Base-by-base conservation (phyloP, 768 basidiomycete genomes). In the Rubroboletus satanas region DNA sequence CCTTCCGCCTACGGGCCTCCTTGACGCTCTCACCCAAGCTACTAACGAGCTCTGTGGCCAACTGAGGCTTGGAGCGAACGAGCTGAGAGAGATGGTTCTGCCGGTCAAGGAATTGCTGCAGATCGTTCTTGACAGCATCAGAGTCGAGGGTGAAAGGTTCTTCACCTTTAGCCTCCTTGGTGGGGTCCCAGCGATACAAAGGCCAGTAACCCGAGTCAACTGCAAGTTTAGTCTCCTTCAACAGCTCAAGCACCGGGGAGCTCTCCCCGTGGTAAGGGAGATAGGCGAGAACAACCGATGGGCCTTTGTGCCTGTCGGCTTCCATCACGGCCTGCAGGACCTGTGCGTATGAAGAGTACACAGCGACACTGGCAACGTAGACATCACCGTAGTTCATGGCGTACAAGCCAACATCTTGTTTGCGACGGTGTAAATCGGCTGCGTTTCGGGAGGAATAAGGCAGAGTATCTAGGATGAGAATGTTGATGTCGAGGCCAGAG, bases 351-450 rank as follows among this genome's bases (percentile, higher is more conserved):
- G 94, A 96, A 28, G 93, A 91, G 74, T 96, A 98, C 55, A 98
- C 87, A 5, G 97, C 97, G 35, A 96, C 82, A 64, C 91, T 93
- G 9, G 95, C 94, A 52, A 97, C 97, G 68, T 90, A 99, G 55
- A 94, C 93, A 66, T 94, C 89, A 11, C 96, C 96, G 70, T 97
- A 89, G 75, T 97, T 98, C 89, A 98, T 94, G 26, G 96, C 97
- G 66, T 99, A 99, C 47, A 99, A 77, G 3, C 96, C 97, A 48
- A 95, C 89, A 71, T 99, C 97, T 66, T 93, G 95, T 75, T 98
- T 98, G 53, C 93, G 80, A 56, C 91, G 84, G 57, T 81, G 78
- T 10, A 83, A 85, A 61, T 88, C 89, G 6, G 74, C 77, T 26
- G 78, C 71, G 65, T 86, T 83, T 51, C 93, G 86, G 35, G 84